phyloP scores from a whole-genome alignment of 78 protist genomes.

The Dictyostelium capitatum region DNA sequence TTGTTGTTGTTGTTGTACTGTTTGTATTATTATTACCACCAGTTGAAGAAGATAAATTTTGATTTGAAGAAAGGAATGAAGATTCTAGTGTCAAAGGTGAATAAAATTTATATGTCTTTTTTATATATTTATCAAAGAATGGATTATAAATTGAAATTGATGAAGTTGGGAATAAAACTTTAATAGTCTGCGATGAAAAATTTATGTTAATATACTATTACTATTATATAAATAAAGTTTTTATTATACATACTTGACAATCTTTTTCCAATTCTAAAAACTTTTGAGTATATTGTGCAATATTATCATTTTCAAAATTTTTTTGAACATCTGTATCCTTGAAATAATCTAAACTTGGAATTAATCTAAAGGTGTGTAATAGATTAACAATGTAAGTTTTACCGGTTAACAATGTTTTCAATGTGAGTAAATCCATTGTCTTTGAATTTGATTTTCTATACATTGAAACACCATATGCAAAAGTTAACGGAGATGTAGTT shows the following conservation, averaged over 20 bases:
- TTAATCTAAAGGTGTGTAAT: conserved; percentile 42
- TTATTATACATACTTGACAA: conserved; percentile 35
- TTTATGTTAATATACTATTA: not conserved
- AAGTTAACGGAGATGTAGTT: conserved; percentile 27
- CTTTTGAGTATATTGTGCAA: not conserved
- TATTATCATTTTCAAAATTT: conserved; percentile 22
- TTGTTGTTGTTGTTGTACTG: not conserved
- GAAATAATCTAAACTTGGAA: conserved; percentile 46
- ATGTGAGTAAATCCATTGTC: conserved; percentile 63
- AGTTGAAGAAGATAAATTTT: not conserved
- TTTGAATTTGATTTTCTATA: conserved; percentile 35
- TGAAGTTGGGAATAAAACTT: conserved; percentile 48
- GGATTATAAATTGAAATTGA: conserved; percentile 68
- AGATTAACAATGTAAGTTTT: conserved; percentile 53
- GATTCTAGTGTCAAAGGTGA: conserved; percentile 64
- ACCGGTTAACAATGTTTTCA: conserved; percentile 44
- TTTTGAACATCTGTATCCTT: conserved; percentile 37
- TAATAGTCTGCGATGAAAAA: too few relatives aligned
- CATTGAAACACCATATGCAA: conserved; percentile 69
- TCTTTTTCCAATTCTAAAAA: conserved; percentile 43
- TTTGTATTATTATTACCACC: conserved; percentile 9
- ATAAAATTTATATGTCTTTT: not conserved
- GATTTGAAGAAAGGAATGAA: conserved; percentile 19
- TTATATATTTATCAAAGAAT: conserved; percentile 51
- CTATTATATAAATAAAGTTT: not conserved